Evolutionary conservation across 768 basidiomycete genomes (phyloP).

Genomic region (Russula emetica): DNA sequence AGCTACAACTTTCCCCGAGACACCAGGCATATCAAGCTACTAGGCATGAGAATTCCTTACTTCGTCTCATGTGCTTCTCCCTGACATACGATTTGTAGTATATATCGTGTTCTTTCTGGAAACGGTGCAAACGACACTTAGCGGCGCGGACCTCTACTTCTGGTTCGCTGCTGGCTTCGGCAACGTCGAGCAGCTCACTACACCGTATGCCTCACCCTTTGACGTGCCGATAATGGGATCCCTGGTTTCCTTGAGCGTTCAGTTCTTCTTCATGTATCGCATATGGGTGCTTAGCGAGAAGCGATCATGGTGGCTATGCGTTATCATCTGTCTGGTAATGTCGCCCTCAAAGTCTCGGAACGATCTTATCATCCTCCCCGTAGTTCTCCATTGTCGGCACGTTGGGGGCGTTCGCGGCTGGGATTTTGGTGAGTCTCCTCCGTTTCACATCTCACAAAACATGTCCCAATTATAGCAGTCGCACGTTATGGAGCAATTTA

Average conservation of each 20-base stretch:
- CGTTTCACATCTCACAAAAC: neutral
- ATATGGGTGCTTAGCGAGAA: slow-evolving; percentile 26
- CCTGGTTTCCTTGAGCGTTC: slow-evolving; percentile 31
- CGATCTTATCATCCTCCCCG: neutral
- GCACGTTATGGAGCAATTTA: neutral
- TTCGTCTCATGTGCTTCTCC: neutral
- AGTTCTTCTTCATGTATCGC: slow-evolving; percentile 35
- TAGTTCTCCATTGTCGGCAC: slow-evolving; percentile 1
- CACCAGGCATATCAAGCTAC: neutral
- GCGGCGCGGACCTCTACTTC: slow-evolving; percentile 32
- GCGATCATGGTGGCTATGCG: neutral
- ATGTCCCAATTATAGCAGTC: neutral
- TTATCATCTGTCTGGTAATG: neutral
- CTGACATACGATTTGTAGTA: slow-evolving; percentile 24
- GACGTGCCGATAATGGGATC: slow-evolving; percentile 33
- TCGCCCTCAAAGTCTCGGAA: neutral
- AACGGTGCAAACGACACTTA: slow-evolving; percentile 30
- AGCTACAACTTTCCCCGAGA: slow-evolving; percentile 20
- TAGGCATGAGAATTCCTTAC: slow-evolving; percentile 5
- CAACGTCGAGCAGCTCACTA: slow-evolving; percentile 29
- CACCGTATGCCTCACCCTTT: slow-evolving; percentile 29
- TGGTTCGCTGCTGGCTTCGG: slow-evolving; percentile 34
- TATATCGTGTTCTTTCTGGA: slow-evolving; percentile 31
- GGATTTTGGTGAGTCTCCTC: slow-evolving; percentile 2
- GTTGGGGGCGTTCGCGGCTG: neutral